Base-by-base conservation (phyloP, 2,329 filamentous ascomycete genomes). In the Paraphoma chrysanthemicola region DNA sequence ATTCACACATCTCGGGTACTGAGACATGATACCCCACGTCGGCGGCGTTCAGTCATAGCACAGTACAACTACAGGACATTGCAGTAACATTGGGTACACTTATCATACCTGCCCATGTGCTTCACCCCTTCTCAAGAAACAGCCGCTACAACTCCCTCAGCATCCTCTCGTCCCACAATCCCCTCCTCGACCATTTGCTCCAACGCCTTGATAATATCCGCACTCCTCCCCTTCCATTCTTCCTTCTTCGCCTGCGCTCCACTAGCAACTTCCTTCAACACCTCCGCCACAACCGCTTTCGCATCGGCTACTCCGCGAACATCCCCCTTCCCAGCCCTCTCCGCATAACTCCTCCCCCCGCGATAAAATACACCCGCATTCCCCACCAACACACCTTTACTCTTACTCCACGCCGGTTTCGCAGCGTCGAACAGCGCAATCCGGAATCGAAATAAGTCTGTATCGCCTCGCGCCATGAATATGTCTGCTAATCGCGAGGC, bases 151-250 rank as follows among this genome's bases (percentile, higher is more conserved):
- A 73, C 48, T 0, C 62, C 66, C 8, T 72, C 64, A 1, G 54
- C 68, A 49, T 70, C 60, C 44, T 69, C 70, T 30, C 53, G 56
- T 8, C 67, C 73, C 17, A 84, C 72, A 60, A 83, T 66, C 2
- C 82, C 82, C 48, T 86, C 83, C 44, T 85, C 83, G 16, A 83
- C 78, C 76, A 83, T 82, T 44, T 83, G 80, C 56, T 81, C 79
- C 28, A 83, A 72, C 28, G 82, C 79, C 51, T 76, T 71, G 47
- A 81, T 59, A 17, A 80, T 74, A 30, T 79, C 75, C n/a, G 75
- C 66, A 57, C 74, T 70, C 30, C 78, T 70, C 41, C 75, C 71
- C 41, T 75, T 77, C 63, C 80, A 71, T 48, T 75, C 74, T 31
- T 67, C 70, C 38, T 74, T 77, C 44, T 79, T 74, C 4, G 74